Conservation (phyloP, 352 stramenopile species). For the Phytophthora sansomeana region DNA sequence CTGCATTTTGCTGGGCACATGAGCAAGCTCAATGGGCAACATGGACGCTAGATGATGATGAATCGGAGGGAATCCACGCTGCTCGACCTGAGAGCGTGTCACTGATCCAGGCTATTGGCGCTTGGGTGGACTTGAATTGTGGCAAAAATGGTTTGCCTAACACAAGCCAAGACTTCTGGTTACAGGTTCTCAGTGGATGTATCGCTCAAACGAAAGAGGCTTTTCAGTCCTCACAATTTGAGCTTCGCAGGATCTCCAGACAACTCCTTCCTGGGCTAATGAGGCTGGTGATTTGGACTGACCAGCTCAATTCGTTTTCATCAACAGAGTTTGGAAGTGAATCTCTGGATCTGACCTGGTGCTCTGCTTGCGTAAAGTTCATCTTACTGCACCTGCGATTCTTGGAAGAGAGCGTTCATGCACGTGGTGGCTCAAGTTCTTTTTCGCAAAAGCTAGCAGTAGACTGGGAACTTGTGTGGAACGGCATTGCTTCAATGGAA, state of each 20-base stretch:
- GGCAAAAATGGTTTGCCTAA: not conserved
- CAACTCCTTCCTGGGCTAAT: conserved; percentile 68
- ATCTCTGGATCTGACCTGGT: conserved; percentile 19
- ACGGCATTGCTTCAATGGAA: conserved; percentile 9
- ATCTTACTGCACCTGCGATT: conserved; percentile 55
- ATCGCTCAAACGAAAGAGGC: conserved; percentile 47
- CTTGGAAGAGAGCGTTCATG: conserved; percentile 34
- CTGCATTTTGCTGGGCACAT: conserved; percentile 26
- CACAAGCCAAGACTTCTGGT: conserved; percentile 38
- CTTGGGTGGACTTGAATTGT: conserved; percentile 30
- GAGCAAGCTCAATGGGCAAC: conserved; percentile 37
- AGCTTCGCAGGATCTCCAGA: conserved; percentile 68
- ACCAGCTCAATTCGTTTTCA: conserved; percentile 36
- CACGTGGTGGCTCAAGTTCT: not conserved
- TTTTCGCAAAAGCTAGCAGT: conserved; percentile 2
- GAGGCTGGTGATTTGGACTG: conserved; percentile 60
- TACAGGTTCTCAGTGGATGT: conserved; percentile 45
- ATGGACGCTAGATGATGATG: conserved; percentile 39
- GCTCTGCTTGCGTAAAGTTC: conserved; percentile 49
- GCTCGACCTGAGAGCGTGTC: conserved; percentile 14
- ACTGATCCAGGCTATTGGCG: conserved; percentile 25
- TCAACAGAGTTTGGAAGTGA: conserved; percentile 5
- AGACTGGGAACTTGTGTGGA: conserved; percentile 24
- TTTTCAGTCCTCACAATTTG: conserved; percentile 68
- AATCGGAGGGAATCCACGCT: not conserved